These are phyloP conservation scores for Aureobasidium sp. DNA, from an alignment of 2,329 filamentous ascomycete species.

Conservation along the genomic window DNA sequence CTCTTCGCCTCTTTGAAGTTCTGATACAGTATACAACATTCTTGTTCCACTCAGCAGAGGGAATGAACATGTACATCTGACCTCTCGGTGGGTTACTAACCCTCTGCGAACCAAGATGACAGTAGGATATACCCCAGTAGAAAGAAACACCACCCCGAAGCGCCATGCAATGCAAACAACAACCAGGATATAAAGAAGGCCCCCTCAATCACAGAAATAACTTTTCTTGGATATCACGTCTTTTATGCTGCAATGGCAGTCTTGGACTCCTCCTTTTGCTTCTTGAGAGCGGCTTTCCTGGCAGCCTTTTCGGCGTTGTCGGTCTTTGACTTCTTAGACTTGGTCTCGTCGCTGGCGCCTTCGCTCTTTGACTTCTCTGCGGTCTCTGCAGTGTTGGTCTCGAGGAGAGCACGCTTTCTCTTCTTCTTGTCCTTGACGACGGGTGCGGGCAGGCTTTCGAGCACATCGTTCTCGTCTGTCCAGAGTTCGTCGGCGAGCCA, in stretches of 20 bases:
- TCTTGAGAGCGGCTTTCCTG: slow-evolving; percentile 17
- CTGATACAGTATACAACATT: not conserved
- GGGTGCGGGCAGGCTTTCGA: slow-evolving; percentile 40
- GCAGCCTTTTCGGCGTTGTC: slow-evolving; percentile 17
- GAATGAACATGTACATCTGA: not conserved
- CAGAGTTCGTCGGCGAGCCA: slow-evolving; percentile 92
- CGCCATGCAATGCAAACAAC: slow-evolving; percentile 10
- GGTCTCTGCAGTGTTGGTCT: slow-evolving; percentile 10
- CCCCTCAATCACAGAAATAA: not conserved
- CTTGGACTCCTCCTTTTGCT: slow-evolving; percentile 18
- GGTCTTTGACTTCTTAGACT: slow-evolving; percentile 23
- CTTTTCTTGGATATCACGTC: not conserved
- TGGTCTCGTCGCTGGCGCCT: slow-evolving; percentile 15
- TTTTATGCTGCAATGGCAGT: slow-evolving; percentile 13
- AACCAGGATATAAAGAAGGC: not conserved
- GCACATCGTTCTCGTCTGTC: slow-evolving; percentile 61
- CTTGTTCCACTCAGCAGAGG: not conserved
- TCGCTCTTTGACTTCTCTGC: slow-evolving; percentile 23
- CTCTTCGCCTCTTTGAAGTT: not conserved
- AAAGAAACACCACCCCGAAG: not conserved
- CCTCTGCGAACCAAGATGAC: not conserved
- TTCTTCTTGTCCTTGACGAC: slow-evolving; percentile 18
- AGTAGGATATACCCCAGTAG: not conserved
- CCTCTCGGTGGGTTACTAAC: not conserved
- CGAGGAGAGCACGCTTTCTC: slow-evolving; percentile 23